Percentiles rank a stretch among this genome's conserved stretches.
Evolutionary conservation across 2,329 filamentous ascomycete species (phyloP).

Genomic region (Rutstroemia sp.): DNA sequence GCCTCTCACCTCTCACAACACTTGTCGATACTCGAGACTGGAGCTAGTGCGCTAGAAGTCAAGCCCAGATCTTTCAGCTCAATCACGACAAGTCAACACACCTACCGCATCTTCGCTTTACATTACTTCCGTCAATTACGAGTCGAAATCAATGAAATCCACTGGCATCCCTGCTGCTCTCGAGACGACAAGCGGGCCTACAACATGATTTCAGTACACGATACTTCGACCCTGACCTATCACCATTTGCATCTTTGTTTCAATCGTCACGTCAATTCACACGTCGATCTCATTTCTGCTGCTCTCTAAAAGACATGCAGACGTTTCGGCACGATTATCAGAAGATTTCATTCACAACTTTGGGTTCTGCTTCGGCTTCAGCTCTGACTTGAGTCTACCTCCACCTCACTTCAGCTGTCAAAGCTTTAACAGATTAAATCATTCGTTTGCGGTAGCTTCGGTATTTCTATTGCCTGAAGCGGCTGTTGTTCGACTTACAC

Average conservation of each 20-base stretch:
- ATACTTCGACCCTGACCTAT: neutral
- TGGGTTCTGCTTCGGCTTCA: neutral
- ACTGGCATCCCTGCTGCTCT: slow-evolving; percentile 1
- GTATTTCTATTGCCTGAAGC: no score
- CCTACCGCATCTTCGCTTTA: neutral
- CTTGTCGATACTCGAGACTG: slow-evolving; percentile 1
- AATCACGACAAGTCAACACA: neutral
- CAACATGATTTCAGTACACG: neutral
- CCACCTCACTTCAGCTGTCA: neutral
- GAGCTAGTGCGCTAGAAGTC: slow-evolving; percentile 2
- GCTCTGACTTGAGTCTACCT: neutral
- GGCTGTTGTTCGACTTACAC: no score
- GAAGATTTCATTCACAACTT: no score
- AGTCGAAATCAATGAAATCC: neutral
- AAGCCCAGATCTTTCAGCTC: neutral
- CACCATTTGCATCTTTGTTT: neutral
- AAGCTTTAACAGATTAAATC: neutral
- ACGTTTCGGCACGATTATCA: no score
- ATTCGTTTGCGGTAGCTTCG: neutral
- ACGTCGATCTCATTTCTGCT: no score
- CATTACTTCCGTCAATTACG: neutral
- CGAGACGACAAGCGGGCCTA: neutral
- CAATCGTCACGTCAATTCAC: no score
- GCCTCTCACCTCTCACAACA: neutral
- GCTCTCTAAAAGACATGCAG: no score